These are phyloP conservation scores for Gossypium longicalyx DNA, from an alignment of 345 rosid genomes.

Conservation along the genomic window DNA sequence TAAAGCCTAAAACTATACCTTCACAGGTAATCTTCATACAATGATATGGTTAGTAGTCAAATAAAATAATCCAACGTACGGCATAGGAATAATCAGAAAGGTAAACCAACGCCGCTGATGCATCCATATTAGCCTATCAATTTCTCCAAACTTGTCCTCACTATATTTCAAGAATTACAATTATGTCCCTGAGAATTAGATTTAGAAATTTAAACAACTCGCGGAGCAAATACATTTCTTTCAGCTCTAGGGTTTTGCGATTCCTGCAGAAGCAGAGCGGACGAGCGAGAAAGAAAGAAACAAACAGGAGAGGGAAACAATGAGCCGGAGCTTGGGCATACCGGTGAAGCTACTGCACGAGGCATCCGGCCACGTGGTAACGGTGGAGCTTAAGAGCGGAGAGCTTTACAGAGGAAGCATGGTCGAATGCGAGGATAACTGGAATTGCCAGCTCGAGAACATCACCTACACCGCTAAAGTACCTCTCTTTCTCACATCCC, in stretches of 20 bases:
- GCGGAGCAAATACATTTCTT: too few relatives aligned
- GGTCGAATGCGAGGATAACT: slow-evolving; percentile 90
- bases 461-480: slow-evolving; percentile 79
- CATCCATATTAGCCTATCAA: not conserved
- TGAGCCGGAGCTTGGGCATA: slow-evolving; percentile 86
- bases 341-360: slow-evolving; percentile 88
- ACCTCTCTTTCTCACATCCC: not conserved
- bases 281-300: not conserved
- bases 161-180: not conserved
- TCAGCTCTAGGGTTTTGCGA: slow-evolving; percentile 46
- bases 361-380: slow-evolving; percentile 75
- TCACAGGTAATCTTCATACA: not conserved
- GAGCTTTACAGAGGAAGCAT: slow-evolving; percentile 86
- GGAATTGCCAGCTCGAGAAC: slow-evolving; percentile 87
- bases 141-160: not conserved
- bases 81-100: not conserved
- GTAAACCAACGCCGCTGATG: not conserved
- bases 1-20: too few relatives aligned
- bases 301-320: slow-evolving; percentile 15
- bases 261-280: not conserved
- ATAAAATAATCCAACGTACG: not conserved
- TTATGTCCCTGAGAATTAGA: not conserved
- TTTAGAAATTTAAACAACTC: not conserved
- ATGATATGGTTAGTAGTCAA: not conserved
- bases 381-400: slow-evolving; percentile 85